A percentile compares a stretch with the other conserved stretches of the same genome.
Conservation (phyloP, 805 yeast genomes). For the Yamadazyma olivae region DNA sequence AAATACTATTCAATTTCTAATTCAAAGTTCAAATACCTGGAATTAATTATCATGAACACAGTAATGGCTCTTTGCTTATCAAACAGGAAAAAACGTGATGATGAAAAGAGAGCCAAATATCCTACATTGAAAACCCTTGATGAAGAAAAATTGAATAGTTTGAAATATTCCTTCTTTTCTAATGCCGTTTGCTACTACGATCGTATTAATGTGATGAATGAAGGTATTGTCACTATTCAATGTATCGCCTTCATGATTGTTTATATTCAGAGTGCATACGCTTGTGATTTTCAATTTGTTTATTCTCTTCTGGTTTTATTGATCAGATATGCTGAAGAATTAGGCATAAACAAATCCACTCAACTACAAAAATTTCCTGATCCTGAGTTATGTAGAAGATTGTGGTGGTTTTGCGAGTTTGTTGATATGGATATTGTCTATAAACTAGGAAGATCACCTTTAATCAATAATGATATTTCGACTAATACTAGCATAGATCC, state of each 20-base stretch:
- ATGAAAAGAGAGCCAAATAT: slow-evolving; percentile 11
- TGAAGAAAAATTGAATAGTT: slow-evolving; percentile 11
- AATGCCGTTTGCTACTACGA: slow-evolving; percentile 49
- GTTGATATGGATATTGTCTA: slow-evolving; percentile 26
- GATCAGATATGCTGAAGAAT: slow-evolving; percentile 27
- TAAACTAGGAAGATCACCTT: slow-evolving; percentile 27
- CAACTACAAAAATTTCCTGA: slow-evolving; percentile 12
- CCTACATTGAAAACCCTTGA: slow-evolving; percentile 7
- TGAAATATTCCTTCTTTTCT: slow-evolving; percentile 17
- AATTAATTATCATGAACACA: slow-evolving; percentile 30
- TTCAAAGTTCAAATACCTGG: slow-evolving; percentile 20
- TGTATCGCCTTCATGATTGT: slow-evolving; percentile 45
- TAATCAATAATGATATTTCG: slow-evolving; percentile 20
- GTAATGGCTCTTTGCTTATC: slow-evolving; percentile 22
- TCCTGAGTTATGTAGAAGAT: slow-evolving; percentile 10
- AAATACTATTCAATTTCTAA: slow-evolving; percentile 15
- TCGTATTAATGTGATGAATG: slow-evolving; percentile 43
- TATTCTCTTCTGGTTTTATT: slow-evolving; percentile 23
- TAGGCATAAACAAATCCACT: slow-evolving; percentile 23
- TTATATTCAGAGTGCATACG: slow-evolving; percentile 27
- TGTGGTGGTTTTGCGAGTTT: slow-evolving; percentile 31
- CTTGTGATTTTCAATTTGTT: slow-evolving; percentile 24
- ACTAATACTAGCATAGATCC: slow-evolving; percentile 24
- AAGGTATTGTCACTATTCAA: slow-evolving; percentile 47
- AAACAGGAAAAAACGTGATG: slow-evolving; percentile 11